Base-by-base conservation (phyloP, 176 grass and related monocot species). In the Aegilops speltoides region DNA sequence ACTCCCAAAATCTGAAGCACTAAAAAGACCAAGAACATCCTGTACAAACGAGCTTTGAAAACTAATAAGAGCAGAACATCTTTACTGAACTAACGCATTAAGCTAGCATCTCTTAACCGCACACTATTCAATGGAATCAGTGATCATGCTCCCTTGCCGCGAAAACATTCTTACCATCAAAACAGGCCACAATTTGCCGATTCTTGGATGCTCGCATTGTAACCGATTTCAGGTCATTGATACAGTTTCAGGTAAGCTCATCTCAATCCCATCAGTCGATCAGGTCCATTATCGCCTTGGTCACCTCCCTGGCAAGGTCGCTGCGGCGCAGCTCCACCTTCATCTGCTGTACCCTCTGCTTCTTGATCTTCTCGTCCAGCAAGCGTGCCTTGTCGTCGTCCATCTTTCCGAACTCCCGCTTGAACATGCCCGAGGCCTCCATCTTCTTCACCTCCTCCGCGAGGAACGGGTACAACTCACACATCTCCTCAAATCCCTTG, bases 351-450 rank as follows among this genome's bases (percentile, higher is more conserved):
- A 64, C 4, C 73, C 45, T 87, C 12, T 70, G 82, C 78, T 73
- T 90, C 86, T 93, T 95, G 54, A 95, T 41, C 86, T 86, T 91
- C 24, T 16, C 19, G 22, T 95, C 83, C 43, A 95, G 61, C 1
- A 17, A 3, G 3, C 26, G 73, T 7, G 88, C 93, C 82, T 89
- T 90, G 10, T 59, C 20, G 9, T 88, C 83, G 5, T 74, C 68
- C 4, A 95, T 36, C 79, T 69, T 79, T 37, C 31, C 67, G 9
- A 92, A 79, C 17, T 89, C 76, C 26, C 83, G 80, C 80, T 92
- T 92, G 63, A 92, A 77, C 26, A 82, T 19, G 3, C 79, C 29
- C 29, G 29, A 29, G 29, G 29, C 29, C 29, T 29, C 29, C 29
- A 29, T 82, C 36, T 33, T 61, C 24, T 7, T 77, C 14, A 92